These are phyloP conservation scores for Earliella scabrosa DNA, from an alignment of 1,284 basidiomycete species.

Conservation along the genomic window DNA sequence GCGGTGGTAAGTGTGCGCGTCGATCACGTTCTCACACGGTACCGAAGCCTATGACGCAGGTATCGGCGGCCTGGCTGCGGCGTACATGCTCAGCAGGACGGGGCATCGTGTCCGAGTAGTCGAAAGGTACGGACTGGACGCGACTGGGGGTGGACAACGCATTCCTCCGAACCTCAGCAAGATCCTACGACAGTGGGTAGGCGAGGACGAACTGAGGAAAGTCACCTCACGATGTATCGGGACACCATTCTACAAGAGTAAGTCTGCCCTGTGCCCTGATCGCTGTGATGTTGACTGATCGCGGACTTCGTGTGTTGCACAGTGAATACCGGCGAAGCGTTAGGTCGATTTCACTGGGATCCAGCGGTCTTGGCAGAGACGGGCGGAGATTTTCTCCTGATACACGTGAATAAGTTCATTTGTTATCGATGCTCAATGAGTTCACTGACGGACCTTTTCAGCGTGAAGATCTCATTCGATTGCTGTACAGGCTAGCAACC, in stretches of 20 bases:
- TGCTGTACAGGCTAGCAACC: conserved; percentile 46
- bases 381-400: conserved; percentile 54
- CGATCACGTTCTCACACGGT: background rate
- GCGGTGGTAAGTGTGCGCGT: conserved; percentile 30
- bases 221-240: conserved; percentile 36
- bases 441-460: conserved; percentile 27
- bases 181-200: conserved; percentile 55
- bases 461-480: conserved; percentile 49
- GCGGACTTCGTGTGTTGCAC: background rate
- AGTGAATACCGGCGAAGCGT: conserved; percentile 48
- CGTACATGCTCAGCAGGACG: conserved; percentile 18
- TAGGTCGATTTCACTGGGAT: conserved; percentile 54
- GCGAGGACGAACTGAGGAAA: conserved; percentile 42
- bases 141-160: conserved; percentile 46
- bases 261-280: conserved; percentile 7
- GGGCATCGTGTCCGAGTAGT: conserved; percentile 58
- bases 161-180: conserved; percentile 57
- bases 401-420: conserved; percentile 24
- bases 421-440: background rate
- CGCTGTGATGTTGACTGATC: background rate
- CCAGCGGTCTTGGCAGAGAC: conserved; percentile 57
- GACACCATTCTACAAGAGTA: conserved; percentile 35
- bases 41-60: conserved; percentile 37
- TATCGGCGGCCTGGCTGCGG: conserved; percentile 51
- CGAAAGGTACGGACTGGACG: conserved; percentile 42